Conservation (phyloP, 1,284 basidiomycete genomes). For the Erythrobasidium hasegawianum region DNA sequence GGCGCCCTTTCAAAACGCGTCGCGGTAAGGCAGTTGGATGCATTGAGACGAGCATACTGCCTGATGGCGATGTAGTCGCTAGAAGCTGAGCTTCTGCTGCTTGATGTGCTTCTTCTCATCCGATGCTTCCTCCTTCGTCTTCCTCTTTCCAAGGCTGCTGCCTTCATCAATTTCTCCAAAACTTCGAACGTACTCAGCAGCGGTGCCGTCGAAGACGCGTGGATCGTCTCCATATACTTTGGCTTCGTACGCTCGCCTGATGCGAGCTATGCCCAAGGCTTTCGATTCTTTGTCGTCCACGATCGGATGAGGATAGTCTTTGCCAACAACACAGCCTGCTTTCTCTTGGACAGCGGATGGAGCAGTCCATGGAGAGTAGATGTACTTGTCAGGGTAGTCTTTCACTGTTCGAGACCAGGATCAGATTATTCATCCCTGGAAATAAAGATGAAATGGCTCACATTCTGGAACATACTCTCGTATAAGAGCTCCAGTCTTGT, state of each 20-base stretch:
- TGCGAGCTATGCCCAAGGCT: constrained; percentile 45
- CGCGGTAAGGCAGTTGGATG: too few species aligned
- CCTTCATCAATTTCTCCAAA: constrained; percentile 21
- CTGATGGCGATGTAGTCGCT: not conserved
- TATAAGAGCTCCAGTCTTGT: constrained; percentile 52
- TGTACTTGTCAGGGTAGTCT: constrained; percentile 52
- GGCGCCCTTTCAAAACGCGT: too few species aligned
- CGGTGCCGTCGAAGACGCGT: constrained; percentile 36
- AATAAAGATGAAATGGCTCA: not conserved
- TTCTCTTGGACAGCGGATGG: constrained; percentile 48
- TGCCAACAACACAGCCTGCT: constrained; percentile 51
- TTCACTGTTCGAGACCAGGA: constrained; percentile 39
- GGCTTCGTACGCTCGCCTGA: constrained; percentile 49
- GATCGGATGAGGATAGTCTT: constrained; percentile 51
- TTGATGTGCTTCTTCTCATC: constrained; percentile 27
- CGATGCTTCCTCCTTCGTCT: constrained; percentile 24
- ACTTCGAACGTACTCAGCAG: constrained; percentile 24
- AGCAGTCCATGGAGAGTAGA: constrained; percentile 51
- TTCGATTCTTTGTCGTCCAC: constrained; percentile 50
- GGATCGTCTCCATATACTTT: constrained; percentile 36
- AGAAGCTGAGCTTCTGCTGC: constrained; percentile 31
- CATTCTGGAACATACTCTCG: constrained; percentile 54
- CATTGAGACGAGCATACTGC: too few species aligned
- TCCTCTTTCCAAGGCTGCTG: constrained; percentile 8
- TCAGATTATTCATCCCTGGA: not conserved